Evolutionary conservation across 2,329 filamentous ascomycete species (phyloP).

Genomic region (Paraphaeosphaeria minitans): DNA sequence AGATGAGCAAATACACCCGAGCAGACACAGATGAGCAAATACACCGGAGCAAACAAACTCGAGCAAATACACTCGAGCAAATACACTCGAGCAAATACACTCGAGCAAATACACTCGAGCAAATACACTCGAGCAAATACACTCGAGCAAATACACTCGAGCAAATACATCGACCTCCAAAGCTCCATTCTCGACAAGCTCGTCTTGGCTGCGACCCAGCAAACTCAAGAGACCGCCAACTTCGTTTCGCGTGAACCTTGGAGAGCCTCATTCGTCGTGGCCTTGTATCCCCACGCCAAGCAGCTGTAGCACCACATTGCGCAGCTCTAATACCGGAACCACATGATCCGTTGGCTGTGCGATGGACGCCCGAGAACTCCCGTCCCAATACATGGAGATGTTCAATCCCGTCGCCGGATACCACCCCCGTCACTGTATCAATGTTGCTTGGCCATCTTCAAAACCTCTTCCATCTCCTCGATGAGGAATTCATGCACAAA

Average conservation of each 20-base stretch:
- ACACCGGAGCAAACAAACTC: too few species aligned
- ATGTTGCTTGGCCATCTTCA: constrained; percentile 13
- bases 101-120: too few species aligned
- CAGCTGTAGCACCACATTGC: constrained; percentile 4
- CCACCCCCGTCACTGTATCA: not conserved
- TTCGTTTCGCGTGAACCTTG: constrained; percentile 26
- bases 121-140: too few species aligned
- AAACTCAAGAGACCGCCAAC: constrained; percentile 9
- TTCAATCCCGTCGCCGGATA: not conserved
- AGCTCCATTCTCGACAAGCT: constrained; percentile 18
- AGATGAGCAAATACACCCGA: too few species aligned
- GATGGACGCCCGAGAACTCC: not conserved
- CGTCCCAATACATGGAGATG: not conserved
- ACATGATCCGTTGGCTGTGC: not conserved
- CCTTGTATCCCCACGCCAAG: constrained; percentile 15
- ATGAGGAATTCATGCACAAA: constrained; percentile 22
- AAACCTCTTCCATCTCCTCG: constrained; percentile 15
- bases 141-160: too few species aligned
- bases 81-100: too few species aligned
- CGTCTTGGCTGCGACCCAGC: constrained; percentile 16
- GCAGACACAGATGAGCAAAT: too few species aligned
- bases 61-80: too few species aligned
- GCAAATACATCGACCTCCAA: constrained; percentile 16
- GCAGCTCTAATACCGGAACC: constrained; percentile 11
- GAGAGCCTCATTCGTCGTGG: constrained; percentile 16